These are phyloP conservation scores for Durotheca rogersii DNA, from an alignment of 495 filamentous ascomycete genomes.

Conservation along the genomic window DNA sequence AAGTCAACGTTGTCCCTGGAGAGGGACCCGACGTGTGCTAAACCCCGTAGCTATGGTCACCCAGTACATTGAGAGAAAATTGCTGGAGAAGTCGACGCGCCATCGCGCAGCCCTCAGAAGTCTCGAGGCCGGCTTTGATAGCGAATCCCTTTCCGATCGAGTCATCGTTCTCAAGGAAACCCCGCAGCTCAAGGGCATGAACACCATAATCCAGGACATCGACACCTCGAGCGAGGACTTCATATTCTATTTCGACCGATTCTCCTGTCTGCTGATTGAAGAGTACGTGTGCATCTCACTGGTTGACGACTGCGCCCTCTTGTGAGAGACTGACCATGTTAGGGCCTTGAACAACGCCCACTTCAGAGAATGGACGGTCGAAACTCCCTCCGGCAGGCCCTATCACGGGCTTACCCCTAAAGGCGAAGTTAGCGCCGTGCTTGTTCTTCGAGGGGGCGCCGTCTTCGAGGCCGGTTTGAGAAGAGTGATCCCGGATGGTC, in stretches of 20 bases:
- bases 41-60: constrained; percentile 76
- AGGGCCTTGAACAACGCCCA: constrained; percentile 72
- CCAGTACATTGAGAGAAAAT: constrained; percentile 80
- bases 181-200: constrained; percentile 79
- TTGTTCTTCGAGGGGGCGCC: constrained; percentile 83
- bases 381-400: constrained; percentile 63
- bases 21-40: constrained; percentile 14
- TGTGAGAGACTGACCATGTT: constrained; percentile 18
- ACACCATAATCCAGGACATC: constrained; percentile 83
- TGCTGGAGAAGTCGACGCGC: constrained; percentile 78
- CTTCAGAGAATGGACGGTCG: constrained; percentile 60
- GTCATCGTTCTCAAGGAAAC: constrained; percentile 71
- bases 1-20: constrained; percentile 25
- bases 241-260: constrained; percentile 92
- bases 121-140: constrained; percentile 65
- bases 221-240: constrained; percentile 83
- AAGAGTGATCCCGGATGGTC: constrained; percentile 87
- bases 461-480: constrained; percentile 84
- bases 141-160: constrained; percentile 70
- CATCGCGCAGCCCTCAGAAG: constrained; percentile 75
- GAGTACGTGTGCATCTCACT: constrained; percentile 50
- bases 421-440: constrained; percentile 81
- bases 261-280: constrained; percentile 81
- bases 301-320: background rate
- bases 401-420: constrained; percentile 68